Percentiles rank a stretch among this genome's conserved stretches.
Conservation (phyloP, 225 moss, liverwort and hornwort species). For the Anthoceros angustus region DNA sequence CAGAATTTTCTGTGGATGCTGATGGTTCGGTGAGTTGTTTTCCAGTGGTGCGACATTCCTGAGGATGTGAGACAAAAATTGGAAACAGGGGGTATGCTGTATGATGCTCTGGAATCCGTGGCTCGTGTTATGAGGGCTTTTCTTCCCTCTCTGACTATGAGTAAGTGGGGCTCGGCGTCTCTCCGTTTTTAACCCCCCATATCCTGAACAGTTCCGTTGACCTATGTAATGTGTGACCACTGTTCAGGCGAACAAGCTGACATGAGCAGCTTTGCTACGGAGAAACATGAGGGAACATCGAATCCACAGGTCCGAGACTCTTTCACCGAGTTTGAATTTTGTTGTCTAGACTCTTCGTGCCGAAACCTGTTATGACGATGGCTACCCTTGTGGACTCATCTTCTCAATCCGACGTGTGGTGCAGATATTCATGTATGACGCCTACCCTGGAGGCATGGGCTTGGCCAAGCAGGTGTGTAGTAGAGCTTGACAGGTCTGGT, state of each 20-base stretch:
- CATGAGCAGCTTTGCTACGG: not conserved
- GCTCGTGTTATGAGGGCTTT: conserved; percentile 36
- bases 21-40: not conserved
- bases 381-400: not conserved
- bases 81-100: conserved; percentile 22
- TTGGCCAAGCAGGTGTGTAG: conserved; percentile 33
- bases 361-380: not conserved
- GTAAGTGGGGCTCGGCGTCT: conserved; percentile 14
- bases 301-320: not conserved
- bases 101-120: conserved; percentile 34
- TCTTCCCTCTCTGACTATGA: conserved; percentile 47
- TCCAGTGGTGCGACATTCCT: conserved; percentile 55
- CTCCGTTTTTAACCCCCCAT: not conserved
- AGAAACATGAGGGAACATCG: not conserved
- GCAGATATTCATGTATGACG: conserved; percentile 52
- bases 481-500: not conserved
- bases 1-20: not conserved
- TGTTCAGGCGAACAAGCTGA: not conserved
- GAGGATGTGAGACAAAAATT: conserved; percentile 39
- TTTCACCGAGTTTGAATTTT: not conserved
- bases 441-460: conserved; percentile 45
- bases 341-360: too few species aligned
- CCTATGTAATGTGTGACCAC: too few species aligned
- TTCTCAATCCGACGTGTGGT: not conserved
- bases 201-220: too few species aligned